phyloP scores from a whole-genome alignment of 1,284 basidiomycete species.

The Rhodotorula sp. region DNA sequence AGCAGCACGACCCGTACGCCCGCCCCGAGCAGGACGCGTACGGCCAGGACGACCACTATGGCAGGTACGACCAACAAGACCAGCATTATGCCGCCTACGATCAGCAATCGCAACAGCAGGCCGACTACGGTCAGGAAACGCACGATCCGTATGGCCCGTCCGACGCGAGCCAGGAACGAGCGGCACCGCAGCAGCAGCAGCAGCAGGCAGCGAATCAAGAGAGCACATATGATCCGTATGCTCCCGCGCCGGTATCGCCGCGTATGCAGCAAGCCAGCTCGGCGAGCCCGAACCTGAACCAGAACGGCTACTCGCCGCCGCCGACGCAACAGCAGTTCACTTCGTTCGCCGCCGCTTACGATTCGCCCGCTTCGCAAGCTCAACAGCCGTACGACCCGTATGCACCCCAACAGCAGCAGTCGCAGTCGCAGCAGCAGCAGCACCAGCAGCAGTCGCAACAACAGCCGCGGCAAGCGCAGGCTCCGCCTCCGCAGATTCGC shows the following conservation, averaged over 20 bases:
- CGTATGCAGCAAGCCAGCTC: neutral
- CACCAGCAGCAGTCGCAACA: neutral
- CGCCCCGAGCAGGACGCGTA: neutral
- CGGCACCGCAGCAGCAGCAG: neutral
- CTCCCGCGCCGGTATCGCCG: neutral
- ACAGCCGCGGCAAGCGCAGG: slow-evolving; percentile 14
- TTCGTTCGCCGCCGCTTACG: slow-evolving; percentile 21
- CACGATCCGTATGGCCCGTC: neutral
- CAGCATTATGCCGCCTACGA: neutral
- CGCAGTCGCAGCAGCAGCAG: neutral
- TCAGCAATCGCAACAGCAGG: neutral
- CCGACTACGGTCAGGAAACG: neutral
- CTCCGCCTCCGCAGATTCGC: neutral
- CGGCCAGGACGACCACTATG: neutral
- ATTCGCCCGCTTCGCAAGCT: neutral
- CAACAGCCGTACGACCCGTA: slow-evolving; percentile 24
- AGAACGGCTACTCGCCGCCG: slow-evolving; percentile 17
- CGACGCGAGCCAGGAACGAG: neutral
- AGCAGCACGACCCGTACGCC: neutral
- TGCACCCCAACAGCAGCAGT: slow-evolving; percentile 10
- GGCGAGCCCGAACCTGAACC: neutral
- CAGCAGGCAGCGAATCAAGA: neutral
- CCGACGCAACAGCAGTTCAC: slow-evolving; percentile 23
- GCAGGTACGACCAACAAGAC: neutral
- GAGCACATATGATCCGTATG: slow-evolving; percentile 12